These are phyloP conservation scores for Umbelopsis vinacea DNA, from an alignment of 192 early-diverging fungal species.

Conservation along the genomic window DNA sequence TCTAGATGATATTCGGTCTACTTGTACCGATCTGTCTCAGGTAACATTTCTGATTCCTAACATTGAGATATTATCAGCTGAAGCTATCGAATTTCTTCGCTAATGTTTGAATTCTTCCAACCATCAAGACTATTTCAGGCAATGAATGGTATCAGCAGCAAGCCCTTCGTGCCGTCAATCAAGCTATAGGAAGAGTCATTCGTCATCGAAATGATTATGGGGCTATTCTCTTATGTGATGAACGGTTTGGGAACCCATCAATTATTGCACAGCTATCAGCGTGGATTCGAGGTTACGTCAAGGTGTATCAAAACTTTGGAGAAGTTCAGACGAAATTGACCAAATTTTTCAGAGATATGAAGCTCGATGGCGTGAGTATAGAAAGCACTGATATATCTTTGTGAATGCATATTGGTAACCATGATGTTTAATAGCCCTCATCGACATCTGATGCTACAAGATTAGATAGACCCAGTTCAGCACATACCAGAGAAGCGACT, in stretches of 20 bases:
- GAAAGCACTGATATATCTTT: neutral
- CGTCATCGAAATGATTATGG: slow-evolving; percentile 68
- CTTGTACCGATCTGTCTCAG: neutral
- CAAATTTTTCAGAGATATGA: slow-evolving; percentile 39
- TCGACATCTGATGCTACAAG: neutral
- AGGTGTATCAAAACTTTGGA: slow-evolving; percentile 38
- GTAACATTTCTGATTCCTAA: neutral
- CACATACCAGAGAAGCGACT: neutral
- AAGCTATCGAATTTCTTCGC: neutral
- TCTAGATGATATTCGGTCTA: slow-evolving; percentile 39
- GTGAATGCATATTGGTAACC: neutral
- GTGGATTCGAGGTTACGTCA: slow-evolving; percentile 62
- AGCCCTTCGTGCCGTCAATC: slow-evolving; percentile 68
- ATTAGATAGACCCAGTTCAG: neutral
- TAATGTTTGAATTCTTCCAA: neutral
- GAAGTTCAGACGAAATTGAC: slow-evolving; percentile 33
- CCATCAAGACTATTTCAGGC: slow-evolving; percentile 41
- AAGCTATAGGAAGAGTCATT: slow-evolving; percentile 61
- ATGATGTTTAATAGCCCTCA: neutral
- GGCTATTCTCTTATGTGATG: slow-evolving; percentile 58
- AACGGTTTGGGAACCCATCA: slow-evolving; percentile 51
- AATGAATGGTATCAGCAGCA: slow-evolving; percentile 67
- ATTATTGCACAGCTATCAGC: slow-evolving; percentile 57
- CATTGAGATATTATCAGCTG: neutral
- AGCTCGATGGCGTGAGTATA: slow-evolving; percentile 5